Evolutionary conservation across 495 filamentous ascomycete species (phyloP).

Genomic region (Aspergillus sclerotioniger): DNA sequence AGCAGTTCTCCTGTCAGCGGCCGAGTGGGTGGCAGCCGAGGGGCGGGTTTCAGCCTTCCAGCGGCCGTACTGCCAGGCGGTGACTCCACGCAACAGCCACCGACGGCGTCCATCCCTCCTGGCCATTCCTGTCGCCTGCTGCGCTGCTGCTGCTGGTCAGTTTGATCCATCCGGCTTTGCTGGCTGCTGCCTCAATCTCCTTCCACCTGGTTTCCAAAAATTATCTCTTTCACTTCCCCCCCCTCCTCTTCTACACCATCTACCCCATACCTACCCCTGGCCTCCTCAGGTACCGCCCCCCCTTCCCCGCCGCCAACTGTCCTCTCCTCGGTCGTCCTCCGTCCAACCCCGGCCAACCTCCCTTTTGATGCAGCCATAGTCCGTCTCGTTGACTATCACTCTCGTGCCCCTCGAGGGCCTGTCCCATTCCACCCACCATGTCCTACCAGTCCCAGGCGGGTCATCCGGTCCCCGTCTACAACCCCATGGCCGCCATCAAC

Average conservation of each 20-base stretch:
- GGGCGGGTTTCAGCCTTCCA: not conserved
- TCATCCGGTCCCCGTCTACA: conserved; percentile 36
- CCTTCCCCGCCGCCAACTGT: conserved; percentile 26
- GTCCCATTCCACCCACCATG: conserved; percentile 30
- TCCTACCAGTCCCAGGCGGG: conserved; percentile 28
- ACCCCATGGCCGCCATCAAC: conserved; percentile 40
- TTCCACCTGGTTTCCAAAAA: not conserved
- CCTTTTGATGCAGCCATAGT: conserved; percentile 25
- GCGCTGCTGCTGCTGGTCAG: no score
- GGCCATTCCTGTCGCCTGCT: not conserved
- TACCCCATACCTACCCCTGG: conserved; percentile 2
- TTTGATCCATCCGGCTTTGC: not conserved
- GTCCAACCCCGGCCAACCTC: not conserved
- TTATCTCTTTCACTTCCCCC: not conserved
- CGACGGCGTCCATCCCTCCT: not conserved
- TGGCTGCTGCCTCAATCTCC: conserved; percentile 6
- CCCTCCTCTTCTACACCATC: not conserved
- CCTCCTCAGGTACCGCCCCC: conserved; percentile 16
- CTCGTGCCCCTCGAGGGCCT: conserved; percentile 3
- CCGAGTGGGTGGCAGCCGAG: no score
- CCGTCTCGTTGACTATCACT: not conserved
- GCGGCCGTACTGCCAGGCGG: not conserved
- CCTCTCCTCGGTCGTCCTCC: conserved; percentile 18
- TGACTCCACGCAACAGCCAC: not conserved
- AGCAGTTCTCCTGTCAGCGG: not conserved